Conservation (phyloP, 2,329 filamentous ascomycete genomes). For the Talaromyces sp. region DNA sequence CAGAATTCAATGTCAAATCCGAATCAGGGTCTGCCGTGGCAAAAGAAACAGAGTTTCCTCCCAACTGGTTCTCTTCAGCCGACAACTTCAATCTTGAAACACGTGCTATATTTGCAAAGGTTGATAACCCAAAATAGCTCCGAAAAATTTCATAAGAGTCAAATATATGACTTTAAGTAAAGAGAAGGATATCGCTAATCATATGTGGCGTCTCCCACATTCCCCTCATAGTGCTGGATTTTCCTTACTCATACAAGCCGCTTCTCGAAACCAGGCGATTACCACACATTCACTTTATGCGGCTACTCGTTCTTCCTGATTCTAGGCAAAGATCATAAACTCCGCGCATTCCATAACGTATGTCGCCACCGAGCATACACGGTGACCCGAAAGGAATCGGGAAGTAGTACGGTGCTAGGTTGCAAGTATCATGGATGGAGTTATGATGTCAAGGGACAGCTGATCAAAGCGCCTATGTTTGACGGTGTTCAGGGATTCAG, state of each 20-base stretch:
- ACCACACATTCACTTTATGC: slow-evolving; percentile 54
- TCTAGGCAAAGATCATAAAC: slow-evolving; percentile 48
- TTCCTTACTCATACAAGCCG: slow-evolving; percentile 41
- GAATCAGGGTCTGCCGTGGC: slow-evolving; percentile 23
- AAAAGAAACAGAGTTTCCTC: slow-evolving; percentile 43
- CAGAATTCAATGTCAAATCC: background rate
- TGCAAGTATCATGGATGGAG: slow-evolving; percentile 65
- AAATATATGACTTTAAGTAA: background rate
- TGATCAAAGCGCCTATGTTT: slow-evolving; percentile 60
- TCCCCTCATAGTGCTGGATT: slow-evolving; percentile 31
- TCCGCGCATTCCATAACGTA: slow-evolving; percentile 61
- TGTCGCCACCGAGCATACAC: slow-evolving; percentile 61
- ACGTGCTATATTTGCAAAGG: slow-evolving; percentile 50
- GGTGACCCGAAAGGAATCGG: slow-evolving; percentile 51
- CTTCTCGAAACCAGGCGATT: slow-evolving; percentile 43
- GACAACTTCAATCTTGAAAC: slow-evolving; percentile 48
- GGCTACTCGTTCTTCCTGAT: slow-evolving; percentile 57
- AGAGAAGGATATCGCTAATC: background rate
- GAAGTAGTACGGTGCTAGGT: slow-evolving; percentile 51
- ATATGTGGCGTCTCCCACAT: background rate
- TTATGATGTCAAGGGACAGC: slow-evolving; percentile 55
- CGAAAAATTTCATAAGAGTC: background rate
- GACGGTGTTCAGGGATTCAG: slow-evolving; percentile 56
- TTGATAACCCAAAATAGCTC: slow-evolving; percentile 19
- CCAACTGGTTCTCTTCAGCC: slow-evolving; percentile 37